Evolutionary conservation across 2,329 filamentous ascomycete species (phyloP), one percentile per base, ranked within the genome.

Genomic region (Hypoxylon sp.): DNA sequence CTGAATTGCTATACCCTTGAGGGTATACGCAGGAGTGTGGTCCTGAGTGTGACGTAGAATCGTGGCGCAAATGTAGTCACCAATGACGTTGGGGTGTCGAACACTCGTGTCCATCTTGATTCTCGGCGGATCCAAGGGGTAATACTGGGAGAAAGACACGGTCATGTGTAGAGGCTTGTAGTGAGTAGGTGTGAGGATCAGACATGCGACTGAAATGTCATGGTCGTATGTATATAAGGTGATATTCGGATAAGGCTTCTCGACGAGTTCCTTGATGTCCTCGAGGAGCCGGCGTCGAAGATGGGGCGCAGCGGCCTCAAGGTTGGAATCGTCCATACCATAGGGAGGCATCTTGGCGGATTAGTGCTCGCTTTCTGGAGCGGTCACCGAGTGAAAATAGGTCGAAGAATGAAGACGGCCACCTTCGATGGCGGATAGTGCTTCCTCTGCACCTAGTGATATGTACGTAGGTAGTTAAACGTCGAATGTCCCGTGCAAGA

Each of bases 11-110:
- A 86, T 81, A 2, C 78, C 80, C 60, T 84, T 84, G 23, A 86
- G 76, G 0, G 83, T 85, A 63, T 86, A 86, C 0, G 84, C 84
- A 1, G 83, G 80, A 0, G 84, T 85, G 70, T 83, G 85, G 1
- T 78, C 82, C 17, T 82, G 79, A 1, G 32, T 59, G 0, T 72
- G 79, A 64, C 82, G 81, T 32, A 86, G 77, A 2, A 86, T 84
- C 0, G 78, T 80, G 0, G 83, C 82, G 68, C 83, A 86, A 30
- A 86, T 83, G 65, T 80, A 84, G 10, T 34, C 9, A 3, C 74
- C 75, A 53, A 74, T 81, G n/a, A 86, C 78, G 57, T 86, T 85
- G 1, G 83, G 83, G 59, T 85, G 83, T 0, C 52, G n/a, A 13
- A 85, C 73, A 0, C 57, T 13, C 2, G 80, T 82, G 68, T 86